Evolutionary conservation across 192 early-diverging fungal species (phyloP), one percentile per base, ranked within the genome.

Genomic region (Podila minutissima): DNA sequence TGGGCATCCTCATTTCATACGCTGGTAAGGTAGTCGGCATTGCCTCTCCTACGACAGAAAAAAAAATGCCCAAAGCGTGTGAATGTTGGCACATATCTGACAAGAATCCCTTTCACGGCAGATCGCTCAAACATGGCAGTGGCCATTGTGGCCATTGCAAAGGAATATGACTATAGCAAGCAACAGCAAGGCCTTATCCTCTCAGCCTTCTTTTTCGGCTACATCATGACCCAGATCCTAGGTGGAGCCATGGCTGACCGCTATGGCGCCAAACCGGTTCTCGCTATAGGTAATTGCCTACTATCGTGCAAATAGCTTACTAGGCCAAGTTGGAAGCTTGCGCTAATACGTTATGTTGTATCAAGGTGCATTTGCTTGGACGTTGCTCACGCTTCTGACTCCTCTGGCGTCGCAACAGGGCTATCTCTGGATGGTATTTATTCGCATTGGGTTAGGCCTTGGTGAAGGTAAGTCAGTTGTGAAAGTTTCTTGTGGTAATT

Each of bases 121-220:
- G 83, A 84, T 57, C 76, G 83, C 17, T 74, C 83, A 5, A 84
- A 84, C 61, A 72, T 84, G 62, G 76, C 83, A 37, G 74, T 84
- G 5, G 77, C 68, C 4, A 76, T 84, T 31, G 83, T 84, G 20
- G 77, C 77, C 15, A 84, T 84, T 24, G 68, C 74, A 10, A 46
- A 61, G 38, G 83, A 84, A 37, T 74, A 72, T 38, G 53, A 32
- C 19, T 84, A 81, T 28, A 51, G 35, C 17, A 82, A 79, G 38
- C 29, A 62, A 20, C 66, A 75, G 20, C 73, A 81, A 59, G 83
- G 83, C 8, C 13, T 72, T 5, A 74, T 84, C 22, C 51, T 84
- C 15, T 69, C 83, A 7, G 9, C 83, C 0, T 84, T 84, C 65
- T 82, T 82, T 22, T 37, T 84, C 48, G 83, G 83, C 6, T 84